Evolutionary conservation across 176 grass and related monocot species (phyloP).

Genomic region (Carex myosuroides): DNA sequence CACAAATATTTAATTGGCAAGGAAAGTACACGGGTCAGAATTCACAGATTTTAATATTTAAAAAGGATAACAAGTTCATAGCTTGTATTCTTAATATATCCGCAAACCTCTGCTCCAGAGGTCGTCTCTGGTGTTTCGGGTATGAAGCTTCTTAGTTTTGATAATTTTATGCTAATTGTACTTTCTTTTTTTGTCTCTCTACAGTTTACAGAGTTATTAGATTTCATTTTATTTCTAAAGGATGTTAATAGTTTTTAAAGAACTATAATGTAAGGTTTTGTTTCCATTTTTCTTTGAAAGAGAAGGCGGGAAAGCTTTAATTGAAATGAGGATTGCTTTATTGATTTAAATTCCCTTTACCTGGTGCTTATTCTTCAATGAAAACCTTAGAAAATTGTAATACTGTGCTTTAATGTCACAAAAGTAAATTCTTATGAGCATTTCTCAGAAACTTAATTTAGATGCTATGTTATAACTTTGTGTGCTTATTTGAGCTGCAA

Average conservation of each 20-base stretch:
- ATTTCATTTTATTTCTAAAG: not conserved
- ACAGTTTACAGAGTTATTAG: not conserved
- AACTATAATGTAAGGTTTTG: not conserved
- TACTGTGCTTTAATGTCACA: not conserved
- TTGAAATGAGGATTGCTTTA: not conserved
- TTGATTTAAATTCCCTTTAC: not conserved
- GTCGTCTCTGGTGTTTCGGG: conserved; percentile 79
- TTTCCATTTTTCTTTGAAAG: not conserved
- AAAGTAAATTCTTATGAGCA: not conserved
- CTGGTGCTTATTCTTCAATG: not conserved
- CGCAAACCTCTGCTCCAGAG: conserved; percentile 56
- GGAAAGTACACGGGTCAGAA: too few species aligned
- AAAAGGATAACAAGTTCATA: too few species aligned
- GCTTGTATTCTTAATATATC: too few species aligned
- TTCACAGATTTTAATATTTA: not conserved
- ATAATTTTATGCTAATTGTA: not conserved
- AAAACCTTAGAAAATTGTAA: not conserved
- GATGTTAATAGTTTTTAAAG: not conserved
- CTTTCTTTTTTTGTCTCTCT: not conserved
- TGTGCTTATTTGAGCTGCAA: too few species aligned
- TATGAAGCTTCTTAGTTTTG: not conserved
- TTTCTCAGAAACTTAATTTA: not conserved
- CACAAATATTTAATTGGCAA: too few species aligned
- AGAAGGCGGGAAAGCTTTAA: not conserved
- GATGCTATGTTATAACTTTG: not conserved